phyloP scores from a whole-genome alignment of 331 rosid genomes.

The Prunus yedoensis region DNA sequence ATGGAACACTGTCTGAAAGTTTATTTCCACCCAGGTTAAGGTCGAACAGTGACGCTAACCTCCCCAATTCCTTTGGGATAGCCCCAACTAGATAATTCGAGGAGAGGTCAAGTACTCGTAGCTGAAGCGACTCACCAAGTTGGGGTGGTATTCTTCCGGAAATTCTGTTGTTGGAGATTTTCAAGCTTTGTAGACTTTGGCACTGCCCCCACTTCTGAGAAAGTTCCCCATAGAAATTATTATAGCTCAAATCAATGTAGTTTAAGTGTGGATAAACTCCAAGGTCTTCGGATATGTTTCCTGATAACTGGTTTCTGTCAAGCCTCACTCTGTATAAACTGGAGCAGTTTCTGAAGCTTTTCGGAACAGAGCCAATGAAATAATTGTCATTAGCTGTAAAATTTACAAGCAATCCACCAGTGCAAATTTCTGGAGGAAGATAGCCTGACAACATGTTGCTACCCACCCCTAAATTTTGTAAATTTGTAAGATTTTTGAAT shows the following conservation, averaged over 20 bases:
- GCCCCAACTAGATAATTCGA: constrained; percentile 6
- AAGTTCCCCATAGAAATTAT: constrained; percentile 19
- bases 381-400: constrained; percentile 17
- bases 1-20: constrained; percentile 13
- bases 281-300: constrained; percentile 14
- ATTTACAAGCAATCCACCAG: background rate
- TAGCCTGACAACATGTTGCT: constrained; percentile 21
- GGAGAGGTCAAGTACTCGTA: constrained; percentile 20
- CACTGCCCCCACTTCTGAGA: constrained; percentile 23
- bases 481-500: constrained; percentile 19
- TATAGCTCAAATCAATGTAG: constrained; percentile 17
- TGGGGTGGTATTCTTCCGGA: constrained; percentile 15
- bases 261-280: constrained; percentile 13
- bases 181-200: constrained; percentile 18
- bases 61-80: constrained; percentile 20
- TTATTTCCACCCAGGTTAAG: constrained; percentile 17
- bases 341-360: constrained; percentile 26
- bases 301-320: constrained; percentile 18
- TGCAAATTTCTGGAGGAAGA: constrained; percentile 13
- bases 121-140: constrained; percentile 1
- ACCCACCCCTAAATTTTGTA: background rate
- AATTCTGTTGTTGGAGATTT: constrained; percentile 15
- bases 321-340: constrained; percentile 24
- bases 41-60: constrained; percentile 5
- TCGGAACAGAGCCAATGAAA: constrained; percentile 18